These are phyloP conservation scores for Hyphochytrium catenoides DNA, from an alignment of 352 stramenopile species.

Conservation along the genomic window DNA sequence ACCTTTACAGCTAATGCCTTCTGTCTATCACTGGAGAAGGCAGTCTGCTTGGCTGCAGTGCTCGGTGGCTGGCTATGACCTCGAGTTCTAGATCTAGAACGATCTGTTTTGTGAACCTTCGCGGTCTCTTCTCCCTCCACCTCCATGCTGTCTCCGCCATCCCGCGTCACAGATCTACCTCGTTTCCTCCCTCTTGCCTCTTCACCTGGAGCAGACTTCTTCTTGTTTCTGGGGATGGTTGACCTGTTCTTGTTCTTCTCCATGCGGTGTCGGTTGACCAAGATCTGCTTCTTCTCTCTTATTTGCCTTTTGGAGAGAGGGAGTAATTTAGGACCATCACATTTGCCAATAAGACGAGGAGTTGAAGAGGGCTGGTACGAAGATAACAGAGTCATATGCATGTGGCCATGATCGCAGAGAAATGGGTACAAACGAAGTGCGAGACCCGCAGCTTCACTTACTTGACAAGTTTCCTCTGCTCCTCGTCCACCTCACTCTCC, in stretches of 20 bases:
- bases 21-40: conserved; percentile 25
- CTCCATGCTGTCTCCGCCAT: conserved; percentile 27
- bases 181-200: conserved; percentile 59
- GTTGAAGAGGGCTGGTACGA: too few relatives aligned
- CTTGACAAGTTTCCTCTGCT: conserved; percentile 49
- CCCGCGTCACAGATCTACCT: too few relatives aligned
- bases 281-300: conserved; percentile 53
- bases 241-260: conserved; percentile 89
- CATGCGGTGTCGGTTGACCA: conserved; percentile 51
- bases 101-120: conserved; percentile 20
- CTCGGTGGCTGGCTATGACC: conserved; percentile 52
- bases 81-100: conserved; percentile 33
- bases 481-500: conserved; percentile 45
- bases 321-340: too few relatives aligned
- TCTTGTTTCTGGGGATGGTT: conserved; percentile 47
- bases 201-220: conserved; percentile 30
- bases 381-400: too few relatives aligned
- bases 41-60: conserved; percentile 31
- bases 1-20: conserved; percentile 21
- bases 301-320: too few relatives aligned
- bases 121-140: conserved; percentile 58
- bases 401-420: too few relatives aligned
- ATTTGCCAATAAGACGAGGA: too few relatives aligned
- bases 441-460: too few relatives aligned
- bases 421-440: too few relatives aligned